Evolutionary conservation across 441 rosid genomes (phyloP).

Genomic region (Brassica balearica): DNA sequence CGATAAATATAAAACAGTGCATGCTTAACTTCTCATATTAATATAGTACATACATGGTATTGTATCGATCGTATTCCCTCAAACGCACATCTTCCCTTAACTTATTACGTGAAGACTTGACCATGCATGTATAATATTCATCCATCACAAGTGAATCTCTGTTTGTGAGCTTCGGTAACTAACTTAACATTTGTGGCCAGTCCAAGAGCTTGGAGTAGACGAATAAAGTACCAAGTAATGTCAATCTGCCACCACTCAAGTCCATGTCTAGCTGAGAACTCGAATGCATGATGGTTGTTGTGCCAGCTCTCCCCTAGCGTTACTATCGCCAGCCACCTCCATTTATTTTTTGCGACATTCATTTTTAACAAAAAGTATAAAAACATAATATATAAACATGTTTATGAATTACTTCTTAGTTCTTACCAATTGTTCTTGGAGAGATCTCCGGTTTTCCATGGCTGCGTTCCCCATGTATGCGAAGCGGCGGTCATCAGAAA

Average conservation of each 20-base stretch:
- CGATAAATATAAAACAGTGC: too few relatives aligned
- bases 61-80: not conserved
- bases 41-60: not conserved
- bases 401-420: not conserved
- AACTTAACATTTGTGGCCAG: slow-evolving; percentile 10
- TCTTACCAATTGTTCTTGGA: not conserved
- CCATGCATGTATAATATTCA: not conserved
- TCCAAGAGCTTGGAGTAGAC: not conserved
- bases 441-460: slow-evolving; percentile 2
- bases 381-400: not conserved
- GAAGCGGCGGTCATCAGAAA: slow-evolving; percentile 10
- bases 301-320: slow-evolving; percentile 16
- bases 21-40: too few relatives aligned
- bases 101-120: not conserved
- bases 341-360: not conserved
- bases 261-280: slow-evolving; percentile 7
- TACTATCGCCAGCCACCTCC: slow-evolving; percentile 13
- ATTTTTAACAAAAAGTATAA: not conserved
- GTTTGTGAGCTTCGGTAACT: slow-evolving; percentile 16
- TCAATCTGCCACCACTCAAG: slow-evolving; percentile 4
- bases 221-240: slow-evolving; percentile 1
- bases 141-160: not conserved
- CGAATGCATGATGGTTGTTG: slow-evolving; percentile 14
- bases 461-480: not conserved
- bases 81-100: not conserved